Base-by-base conservation (phyloP, 106 monocot genomes). In the Gastrodia elata region DNA sequence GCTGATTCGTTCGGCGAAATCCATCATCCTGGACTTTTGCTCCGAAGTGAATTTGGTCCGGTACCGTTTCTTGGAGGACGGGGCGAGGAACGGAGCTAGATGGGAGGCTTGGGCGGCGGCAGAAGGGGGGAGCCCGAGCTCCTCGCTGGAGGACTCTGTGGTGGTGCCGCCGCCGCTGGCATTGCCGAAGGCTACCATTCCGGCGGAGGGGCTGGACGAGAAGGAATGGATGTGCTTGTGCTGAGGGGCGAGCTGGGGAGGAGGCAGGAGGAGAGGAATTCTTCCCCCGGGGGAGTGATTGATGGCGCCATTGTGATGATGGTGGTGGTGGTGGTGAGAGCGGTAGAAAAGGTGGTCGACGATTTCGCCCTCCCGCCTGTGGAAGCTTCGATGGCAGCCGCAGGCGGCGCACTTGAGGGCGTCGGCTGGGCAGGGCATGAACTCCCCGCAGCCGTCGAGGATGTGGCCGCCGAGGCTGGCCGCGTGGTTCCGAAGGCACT, bases 371-470 rank as follows among this genome's bases (percentile, higher is more conserved):
- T 84, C 73, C 24, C 59, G 80, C 32, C 88, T 82, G 80, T 93
- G 93, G 81, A 93, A 93, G 77, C 89, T 93, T 1, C 89, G 84
- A 71, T 93, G 93, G 83, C 93, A 90, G 18, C 82, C 84, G 75
- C 93, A 90, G 35, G 93, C 93, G 28, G 85, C 89, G 84, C 93
- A 93, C 27, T 72, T 77, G 24, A 93, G 65, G 4, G 74, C 42
- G 65, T 72, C 82, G 65, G 82, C 57, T 56, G 39, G 20, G 56
- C 77, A 9, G 5, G 77, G 80, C 85, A 85, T 82, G 82, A 88
- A 88, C 82, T 85, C 88, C 37, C 85, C 67, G 73, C 88, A 88
- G 6, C 88, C 88, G 59, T 88, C 88, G 32, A 83, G 38, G 52
- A 82, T 75, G 70, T 88, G 77, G 15, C 82, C 88, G 35, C 88